Base-by-base conservation (phyloP, 73 alveolate genomes). In the Stentor roeselii region DNA sequence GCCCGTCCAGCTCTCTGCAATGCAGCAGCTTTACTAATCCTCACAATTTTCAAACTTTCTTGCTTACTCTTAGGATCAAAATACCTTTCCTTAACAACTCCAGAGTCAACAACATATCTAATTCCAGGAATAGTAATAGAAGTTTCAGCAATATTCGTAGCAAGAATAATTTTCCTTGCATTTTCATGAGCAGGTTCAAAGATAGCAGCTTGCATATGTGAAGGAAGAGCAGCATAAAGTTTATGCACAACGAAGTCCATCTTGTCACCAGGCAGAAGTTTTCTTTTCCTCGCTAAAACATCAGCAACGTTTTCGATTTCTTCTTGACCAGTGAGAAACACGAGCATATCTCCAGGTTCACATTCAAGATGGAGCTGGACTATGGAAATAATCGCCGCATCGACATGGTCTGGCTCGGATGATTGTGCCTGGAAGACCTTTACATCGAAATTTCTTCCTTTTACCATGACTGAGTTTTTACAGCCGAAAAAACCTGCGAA, bases 321-420 rank as follows among this genome's bases (percentile, higher is more conserved):
- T 90, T 97, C 99, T 90, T 94, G 93, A 2, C 99, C 98, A 35
- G 99, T 97, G 61, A 95, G 86, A 87, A 97, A 97, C 21, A 95
- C 97, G 39, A 97, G 83, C 3, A 97, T 94, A 90, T 97, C 99
- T 4, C 99, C 99, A 91, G 95, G 90, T 39, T 93, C 93, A 76
- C 93, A 97, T 76, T 90, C 88, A 27, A 92, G 76, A 75, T 95
- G 98, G 31, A 90, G 82, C 93, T 42, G 82, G 85, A 61, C 91
- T 90, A 84, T 83, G 86, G 39, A 76, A 76, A 60, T 89, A 2
- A 93, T 92, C 0, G 96, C 95, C 42, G 90, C 88, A 42, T 92
- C 89, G 3, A 95, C 95, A 39, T 95, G 78, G 75, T 86, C 87
- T 75, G 78, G 78, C 78, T 84, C 88, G 74, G 94, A 59, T 39